These are phyloP conservation scores for Ganoderma resinaceum DNA, from an alignment of 1,284 basidiomycete genomes.

Conservation along the genomic window DNA sequence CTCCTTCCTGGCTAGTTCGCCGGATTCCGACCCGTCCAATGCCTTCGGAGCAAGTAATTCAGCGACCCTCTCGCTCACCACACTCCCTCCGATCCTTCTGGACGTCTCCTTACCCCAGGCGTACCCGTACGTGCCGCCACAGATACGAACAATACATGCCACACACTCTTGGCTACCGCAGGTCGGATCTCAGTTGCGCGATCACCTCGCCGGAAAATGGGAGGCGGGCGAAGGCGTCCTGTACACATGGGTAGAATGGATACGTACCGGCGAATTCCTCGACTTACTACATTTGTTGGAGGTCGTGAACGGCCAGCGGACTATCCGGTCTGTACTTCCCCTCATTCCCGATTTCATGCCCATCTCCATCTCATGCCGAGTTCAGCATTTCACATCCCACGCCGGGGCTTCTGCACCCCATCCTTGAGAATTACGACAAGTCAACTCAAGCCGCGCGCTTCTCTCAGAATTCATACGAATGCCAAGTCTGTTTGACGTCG, in stretches of 20 bases:
- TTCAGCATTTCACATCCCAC: conserved; percentile 61
- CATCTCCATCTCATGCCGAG: conserved; percentile 5
- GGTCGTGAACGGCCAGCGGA: conserved; percentile 35
- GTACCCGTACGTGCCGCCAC: conserved; percentile 66
- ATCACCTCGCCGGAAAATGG: conserved; percentile 61
- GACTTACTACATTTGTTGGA: conserved; percentile 44
- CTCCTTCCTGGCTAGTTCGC: conserved; percentile 35
- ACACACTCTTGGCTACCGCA: conserved; percentile 67
- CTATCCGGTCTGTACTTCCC: conserved; percentile 51
- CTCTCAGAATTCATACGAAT: conserved; percentile 65
- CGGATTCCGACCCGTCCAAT: conserved; percentile 29
- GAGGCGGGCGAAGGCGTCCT: conserved; percentile 63
- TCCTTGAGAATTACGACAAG: conserved; percentile 57
- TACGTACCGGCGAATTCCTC: conserved; percentile 70
- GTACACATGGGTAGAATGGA: conserved; percentile 74
- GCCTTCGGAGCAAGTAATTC: not conserved
- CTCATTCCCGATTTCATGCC: not conserved
- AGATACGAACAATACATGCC: conserved; percentile 60
- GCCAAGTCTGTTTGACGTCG: conserved; percentile 74
- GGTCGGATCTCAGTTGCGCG: conserved; percentile 43
- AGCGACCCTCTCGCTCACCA: conserved; percentile 40
- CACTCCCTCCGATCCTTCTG: conserved; percentile 69
- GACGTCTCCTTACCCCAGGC: conserved; percentile 58
- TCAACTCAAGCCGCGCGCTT: conserved; percentile 58
- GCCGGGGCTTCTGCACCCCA: conserved; percentile 55